A percentile compares a stretch with the other conserved stretches of the same genome.
Evolutionary conservation across 176 grass and related monocot species (phyloP).

Genomic region (Rhynchospora tenuis): DNA sequence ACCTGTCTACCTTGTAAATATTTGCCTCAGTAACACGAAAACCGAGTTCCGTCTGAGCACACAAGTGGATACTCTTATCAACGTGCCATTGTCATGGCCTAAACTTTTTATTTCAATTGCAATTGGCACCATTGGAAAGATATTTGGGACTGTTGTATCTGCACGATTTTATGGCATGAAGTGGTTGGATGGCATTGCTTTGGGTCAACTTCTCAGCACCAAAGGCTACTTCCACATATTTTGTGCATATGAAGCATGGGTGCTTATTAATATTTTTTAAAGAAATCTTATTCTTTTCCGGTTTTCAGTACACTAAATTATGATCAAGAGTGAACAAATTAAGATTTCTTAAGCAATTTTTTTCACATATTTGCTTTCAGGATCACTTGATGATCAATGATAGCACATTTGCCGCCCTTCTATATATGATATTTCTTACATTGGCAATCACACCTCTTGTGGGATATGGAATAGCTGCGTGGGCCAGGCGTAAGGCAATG

Average conservation of each 20-base stretch:
- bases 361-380: constrained; percentile 5
- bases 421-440: constrained; percentile 51
- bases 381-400: constrained; percentile 44
- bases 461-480: constrained; percentile 37
- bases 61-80: constrained; percentile 22
- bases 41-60: constrained; percentile 29
- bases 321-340: neutral
- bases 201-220: constrained; percentile 72
- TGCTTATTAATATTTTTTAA: neutral
- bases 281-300: neutral
- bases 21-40: constrained; percentile 45
- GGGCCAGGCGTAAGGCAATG: constrained; percentile 47
- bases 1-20: constrained; percentile 47
- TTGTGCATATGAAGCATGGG: constrained; percentile 44
- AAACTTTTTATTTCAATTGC: constrained; percentile 40
- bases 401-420: constrained; percentile 42
- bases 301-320: neutral
- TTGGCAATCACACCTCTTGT: constrained; percentile 45
- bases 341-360: neutral
- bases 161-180: constrained; percentile 35
- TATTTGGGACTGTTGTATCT: constrained; percentile 29
- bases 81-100: constrained; percentile 37
- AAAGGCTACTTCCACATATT: constrained; percentile 83
- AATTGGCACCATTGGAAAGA: constrained; percentile 50
- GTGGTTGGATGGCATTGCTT: constrained; percentile 43